Conservation (phyloP, 148 eudicot species). For the Amaranthus palmeri region DNA sequence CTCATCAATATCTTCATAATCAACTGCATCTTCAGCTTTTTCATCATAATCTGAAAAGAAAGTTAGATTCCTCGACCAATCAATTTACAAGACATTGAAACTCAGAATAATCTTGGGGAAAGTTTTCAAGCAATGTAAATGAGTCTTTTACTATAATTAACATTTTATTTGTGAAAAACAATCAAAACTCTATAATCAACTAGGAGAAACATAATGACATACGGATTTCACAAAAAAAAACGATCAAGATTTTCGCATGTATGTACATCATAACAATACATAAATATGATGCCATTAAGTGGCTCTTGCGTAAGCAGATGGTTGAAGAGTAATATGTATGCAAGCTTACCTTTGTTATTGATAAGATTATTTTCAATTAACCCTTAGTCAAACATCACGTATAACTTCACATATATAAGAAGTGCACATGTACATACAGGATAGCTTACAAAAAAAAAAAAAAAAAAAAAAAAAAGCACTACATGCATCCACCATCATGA, state of each 20-base stretch:
- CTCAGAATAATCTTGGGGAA: not conserved
- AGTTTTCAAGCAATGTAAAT: not conserved
- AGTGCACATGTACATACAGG: not conserved
- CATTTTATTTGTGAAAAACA: too few relatives aligned
- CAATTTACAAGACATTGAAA: not conserved
- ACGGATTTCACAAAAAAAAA: not conserved
- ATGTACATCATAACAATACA: not conserved
- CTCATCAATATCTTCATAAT: conserved; percentile 95
- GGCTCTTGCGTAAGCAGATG: too few relatives aligned
- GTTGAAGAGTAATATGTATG: not conserved
- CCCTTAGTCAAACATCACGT: too few relatives aligned
- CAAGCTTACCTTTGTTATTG: not conserved
- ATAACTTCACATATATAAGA: too few relatives aligned
- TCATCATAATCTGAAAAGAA: conserved; percentile 68
- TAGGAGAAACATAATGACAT: not conserved
- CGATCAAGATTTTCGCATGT: not conserved
- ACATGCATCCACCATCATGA: not conserved
- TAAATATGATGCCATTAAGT: too few relatives aligned
- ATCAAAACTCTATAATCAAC: not conserved
- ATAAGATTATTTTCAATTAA: not conserved
- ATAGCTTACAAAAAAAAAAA: not conserved
- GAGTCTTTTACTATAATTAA: not conserved
- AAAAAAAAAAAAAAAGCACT: not conserved
- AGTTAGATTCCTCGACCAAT: not conserved
- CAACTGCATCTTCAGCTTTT: conserved; percentile 96